Percentiles rank a stretch among this genome's conserved stretches.
These are phyloP conservation scores for Dalbergia cochinchinensis DNA, from an alignment of 306 rosid species.

Conservation along the genomic window DNA sequence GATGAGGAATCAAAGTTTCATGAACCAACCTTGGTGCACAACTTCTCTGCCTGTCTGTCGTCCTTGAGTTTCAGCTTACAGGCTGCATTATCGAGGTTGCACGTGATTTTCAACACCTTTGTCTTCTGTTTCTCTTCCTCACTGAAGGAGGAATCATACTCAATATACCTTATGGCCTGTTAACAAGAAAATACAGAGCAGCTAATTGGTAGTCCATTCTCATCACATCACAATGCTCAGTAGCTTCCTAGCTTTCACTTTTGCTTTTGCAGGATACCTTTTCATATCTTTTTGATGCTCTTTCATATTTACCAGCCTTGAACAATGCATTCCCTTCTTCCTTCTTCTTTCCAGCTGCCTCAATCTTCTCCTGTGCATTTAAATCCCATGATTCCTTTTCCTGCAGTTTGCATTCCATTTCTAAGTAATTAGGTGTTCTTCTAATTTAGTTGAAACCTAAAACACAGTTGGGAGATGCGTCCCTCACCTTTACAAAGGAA, in stretches of 20 bases:
- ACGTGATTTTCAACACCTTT: constrained; percentile 74
- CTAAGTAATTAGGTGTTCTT: not conserved
- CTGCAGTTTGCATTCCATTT: constrained; percentile 35
- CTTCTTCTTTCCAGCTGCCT: constrained; percentile 73
- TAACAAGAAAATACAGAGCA: not conserved
- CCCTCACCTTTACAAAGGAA: constrained; percentile 79
- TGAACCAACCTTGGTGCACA: constrained; percentile 78
- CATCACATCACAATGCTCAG: not conserved
- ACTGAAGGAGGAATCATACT: constrained; percentile 66
- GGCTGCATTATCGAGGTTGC: constrained; percentile 88
- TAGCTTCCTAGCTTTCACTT: not conserved
- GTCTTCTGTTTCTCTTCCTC: constrained; percentile 77
- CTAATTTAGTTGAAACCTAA: not conserved
- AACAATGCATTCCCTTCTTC: constrained; percentile 77
- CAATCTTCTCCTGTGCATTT: constrained; percentile 62
- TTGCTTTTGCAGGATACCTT: constrained; percentile 51
- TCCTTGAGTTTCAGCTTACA: constrained; percentile 85
- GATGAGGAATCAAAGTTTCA: not conserved
- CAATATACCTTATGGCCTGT: constrained; percentile 76
- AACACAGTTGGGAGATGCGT: not conserved
- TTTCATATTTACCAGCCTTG: constrained; percentile 60
- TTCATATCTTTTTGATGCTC: constrained; percentile 64
- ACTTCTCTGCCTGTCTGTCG: constrained; percentile 74
- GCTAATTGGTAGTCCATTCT: constrained; percentile 22
- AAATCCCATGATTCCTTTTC: constrained; percentile 74